Evolutionary conservation across 495 filamentous ascomycete genomes (phyloP).

Genomic region (Xanthoparmelia taractica): DNA sequence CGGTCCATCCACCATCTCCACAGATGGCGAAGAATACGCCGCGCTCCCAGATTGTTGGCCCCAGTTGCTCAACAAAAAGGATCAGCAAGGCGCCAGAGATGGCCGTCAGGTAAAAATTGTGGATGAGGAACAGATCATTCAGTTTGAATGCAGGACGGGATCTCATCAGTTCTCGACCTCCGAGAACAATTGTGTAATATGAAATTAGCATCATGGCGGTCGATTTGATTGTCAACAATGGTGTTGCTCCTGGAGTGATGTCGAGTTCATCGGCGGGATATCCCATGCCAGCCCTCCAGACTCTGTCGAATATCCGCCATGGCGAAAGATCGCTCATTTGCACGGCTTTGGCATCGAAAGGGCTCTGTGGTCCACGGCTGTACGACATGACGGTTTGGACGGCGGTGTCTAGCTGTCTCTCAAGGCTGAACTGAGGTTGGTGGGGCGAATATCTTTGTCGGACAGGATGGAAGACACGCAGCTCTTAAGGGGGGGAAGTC

Average conservation of each 20-base stretch:
- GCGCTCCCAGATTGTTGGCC: conserved; percentile 57
- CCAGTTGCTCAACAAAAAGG: conserved; percentile 66
- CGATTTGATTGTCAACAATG: conserved; percentile 63
- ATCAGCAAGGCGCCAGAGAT: conserved; percentile 60
- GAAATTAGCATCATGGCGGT: conserved; percentile 54
- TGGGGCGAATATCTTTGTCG: neutral
- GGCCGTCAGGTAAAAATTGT: conserved; percentile 71
- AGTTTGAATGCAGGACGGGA: conserved; percentile 60
- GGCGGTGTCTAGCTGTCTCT: neutral
- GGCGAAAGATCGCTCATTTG: conserved; percentile 18
- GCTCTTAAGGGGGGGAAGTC: conserved; percentile 6
- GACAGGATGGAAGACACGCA: neutral
- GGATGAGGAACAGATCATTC: conserved; percentile 61
- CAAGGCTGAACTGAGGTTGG: neutral
- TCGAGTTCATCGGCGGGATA: conserved; percentile 63
- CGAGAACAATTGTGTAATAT: conserved; percentile 48
- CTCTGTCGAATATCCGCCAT: conserved; percentile 18
- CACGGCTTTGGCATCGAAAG: conserved; percentile 15
- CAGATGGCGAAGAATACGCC: conserved; percentile 71
- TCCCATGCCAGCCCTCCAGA: conserved; percentile 20
- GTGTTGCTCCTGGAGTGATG: conserved; percentile 58
- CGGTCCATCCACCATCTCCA: conserved; percentile 66
- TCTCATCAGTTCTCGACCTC: conserved; percentile 66
- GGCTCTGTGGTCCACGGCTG: conserved; percentile 12
- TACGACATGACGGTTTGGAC: conserved; percentile 13